phyloP scores from a whole-genome alignment of 2,329 filamentous ascomycete species.

The Keithomyces neogunnii region DNA sequence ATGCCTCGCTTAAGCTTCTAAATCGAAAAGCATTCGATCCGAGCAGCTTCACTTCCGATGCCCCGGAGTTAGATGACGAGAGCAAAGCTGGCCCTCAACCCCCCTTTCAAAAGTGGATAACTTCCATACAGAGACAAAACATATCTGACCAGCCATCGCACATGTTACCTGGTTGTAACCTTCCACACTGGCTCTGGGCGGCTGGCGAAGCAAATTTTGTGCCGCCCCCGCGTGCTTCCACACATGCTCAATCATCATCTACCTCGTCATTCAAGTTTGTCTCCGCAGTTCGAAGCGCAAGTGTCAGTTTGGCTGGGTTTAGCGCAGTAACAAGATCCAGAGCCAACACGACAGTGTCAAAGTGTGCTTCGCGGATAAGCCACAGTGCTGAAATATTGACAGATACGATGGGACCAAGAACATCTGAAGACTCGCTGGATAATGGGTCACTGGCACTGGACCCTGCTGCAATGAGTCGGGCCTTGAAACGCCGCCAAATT shows the following conservation, averaged over 20 bases:
- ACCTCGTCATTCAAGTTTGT: constrained; percentile 73
- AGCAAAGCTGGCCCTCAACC: constrained; percentile 10
- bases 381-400: constrained; percentile 55
- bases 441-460: constrained; percentile 52
- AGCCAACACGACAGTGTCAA: constrained; percentile 40
- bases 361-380: constrained; percentile 49
- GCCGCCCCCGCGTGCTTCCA: constrained; percentile 2
- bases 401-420: constrained; percentile 38
- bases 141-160: constrained; percentile 22
- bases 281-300: constrained; percentile 72
- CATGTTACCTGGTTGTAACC: constrained; percentile 4
- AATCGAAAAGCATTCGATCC: background rate
- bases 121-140: constrained; percentile 53
- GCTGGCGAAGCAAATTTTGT: background rate
- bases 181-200: constrained; percentile 1
- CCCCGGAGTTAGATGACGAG: background rate
- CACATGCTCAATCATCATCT: constrained; percentile 36
- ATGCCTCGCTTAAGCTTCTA: background rate
- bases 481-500: constrained; percentile 67
- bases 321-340: constrained; percentile 59
- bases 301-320: constrained; percentile 64
- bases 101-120: constrained; percentile 69
- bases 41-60: background rate
- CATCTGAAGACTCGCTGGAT: constrained; percentile 54
- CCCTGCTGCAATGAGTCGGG: constrained; percentile 59